Percentiles rank a stretch among this genome's conserved stretches.
phyloP scores from a whole-genome alignment of 805 yeast genomes.

The Kodamaea jinghongensis region DNA sequence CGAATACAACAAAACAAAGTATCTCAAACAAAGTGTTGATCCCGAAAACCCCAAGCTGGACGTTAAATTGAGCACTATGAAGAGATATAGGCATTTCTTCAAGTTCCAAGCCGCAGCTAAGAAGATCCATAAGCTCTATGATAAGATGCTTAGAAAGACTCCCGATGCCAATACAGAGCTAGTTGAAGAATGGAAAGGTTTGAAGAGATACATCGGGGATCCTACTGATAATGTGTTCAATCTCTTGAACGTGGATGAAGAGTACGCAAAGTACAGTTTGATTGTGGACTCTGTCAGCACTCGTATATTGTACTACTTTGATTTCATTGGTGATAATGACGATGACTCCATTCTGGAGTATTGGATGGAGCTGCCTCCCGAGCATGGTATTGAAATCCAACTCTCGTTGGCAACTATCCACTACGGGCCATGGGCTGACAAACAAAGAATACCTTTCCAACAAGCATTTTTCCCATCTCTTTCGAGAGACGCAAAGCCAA shows the following conservation, averaged over 20 bases:
- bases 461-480: constrained; percentile 64
- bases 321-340: constrained; percentile 43
- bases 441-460: constrained; percentile 69
- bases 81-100: constrained; percentile 22
- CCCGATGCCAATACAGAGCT: constrained; percentile 40
- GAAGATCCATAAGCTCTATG: constrained; percentile 3
- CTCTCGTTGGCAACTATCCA: constrained; percentile 63
- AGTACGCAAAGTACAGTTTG: constrained; percentile 79
- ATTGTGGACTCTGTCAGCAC: constrained; percentile 60
- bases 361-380: constrained; percentile 18
- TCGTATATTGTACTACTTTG: constrained; percentile 62
- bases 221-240: constrained; percentile 25
- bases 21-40: not conserved
- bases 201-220: constrained; percentile 61
- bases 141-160: constrained; percentile 9
- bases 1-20: constrained; percentile 40
- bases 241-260: constrained; percentile 46
- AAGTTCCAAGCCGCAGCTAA: constrained; percentile 16
- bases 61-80: constrained; percentile 10
- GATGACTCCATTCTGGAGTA: not conserved
- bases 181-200: constrained; percentile 71
- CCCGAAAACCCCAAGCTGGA: not conserved
- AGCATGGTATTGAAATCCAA: constrained; percentile 56
- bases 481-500: constrained; percentile 51
- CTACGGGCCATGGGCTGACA: constrained; percentile 96